Evolutionary conservation across 495 filamentous ascomycete genomes (phyloP).

Genomic region (Darksidea phi): DNA sequence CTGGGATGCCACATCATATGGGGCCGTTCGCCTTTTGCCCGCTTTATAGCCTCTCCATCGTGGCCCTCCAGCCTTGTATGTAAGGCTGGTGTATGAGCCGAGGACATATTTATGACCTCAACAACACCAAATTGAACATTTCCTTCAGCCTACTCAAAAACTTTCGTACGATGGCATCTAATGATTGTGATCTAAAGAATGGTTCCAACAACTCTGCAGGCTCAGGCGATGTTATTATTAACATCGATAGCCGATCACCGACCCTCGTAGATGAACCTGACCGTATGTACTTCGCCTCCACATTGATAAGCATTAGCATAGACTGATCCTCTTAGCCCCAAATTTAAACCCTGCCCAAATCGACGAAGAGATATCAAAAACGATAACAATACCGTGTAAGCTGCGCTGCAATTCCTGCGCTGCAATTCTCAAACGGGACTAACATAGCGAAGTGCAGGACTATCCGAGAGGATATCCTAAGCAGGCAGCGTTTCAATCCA

Average conservation of each 20-base stretch:
- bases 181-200: too few relatives aligned
- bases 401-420: neutral
- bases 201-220: neutral
- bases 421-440: neutral
- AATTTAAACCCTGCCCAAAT: neutral
- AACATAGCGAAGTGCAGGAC: constrained; percentile 36
- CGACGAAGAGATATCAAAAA: constrained; percentile 13
- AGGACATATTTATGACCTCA: too few relatives aligned
- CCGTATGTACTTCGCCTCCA: constrained; percentile 8
- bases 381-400: constrained; percentile 23
- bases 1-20: too few relatives aligned
- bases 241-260: constrained; percentile 12
- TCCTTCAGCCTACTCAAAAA: too few relatives aligned
- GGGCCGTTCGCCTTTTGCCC: too few relatives aligned
- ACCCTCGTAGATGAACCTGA: constrained; percentile 10
- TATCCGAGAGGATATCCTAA: constrained; percentile 41
- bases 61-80: too few relatives aligned
- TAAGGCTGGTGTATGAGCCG: too few relatives aligned
- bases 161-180: too few relatives aligned
- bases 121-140: too few relatives aligned
- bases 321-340: neutral
- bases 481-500: constrained; percentile 41
- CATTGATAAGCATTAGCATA: neutral
- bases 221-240: constrained; percentile 6
- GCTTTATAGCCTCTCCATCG: too few relatives aligned